Evolutionary conservation across 768 basidiomycete species (phyloP), one percentile per base, ranked within the genome.

Genomic region (Cyclocybe cylindracea): DNA sequence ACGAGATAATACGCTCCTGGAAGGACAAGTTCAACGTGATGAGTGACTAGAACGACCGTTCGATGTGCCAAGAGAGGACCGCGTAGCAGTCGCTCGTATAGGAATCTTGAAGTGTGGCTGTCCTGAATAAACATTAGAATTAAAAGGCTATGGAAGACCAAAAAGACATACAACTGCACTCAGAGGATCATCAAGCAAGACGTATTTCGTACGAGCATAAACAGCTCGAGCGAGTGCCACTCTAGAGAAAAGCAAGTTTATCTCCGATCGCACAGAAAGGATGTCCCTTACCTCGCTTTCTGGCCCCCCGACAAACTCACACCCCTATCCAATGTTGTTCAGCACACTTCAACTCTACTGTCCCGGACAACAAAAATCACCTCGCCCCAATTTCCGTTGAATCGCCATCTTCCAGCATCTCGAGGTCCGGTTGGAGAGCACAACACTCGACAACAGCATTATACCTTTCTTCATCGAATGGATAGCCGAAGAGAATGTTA

Each of bases 361-460:
- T 32, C 10, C 13, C 32, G 37, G 18, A 24, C 13, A 8, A 24
- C 16, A 49, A 33, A 13, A 62, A 74, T 10, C 44, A 80, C 76
- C 84, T 75, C 10, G 84, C 85, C 10, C 92, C 92, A 57, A 95
- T 90, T 69, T 92, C 88, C 1, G 91, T 94, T 48, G 69, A 72
- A 62, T 92, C 94, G 0, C 96, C 96, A 60, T 94, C 86, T 50
- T 95, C 91, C 1, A 98, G 67, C 9, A 94, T 79, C 5, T 87
- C 82, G 50, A 98, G 68, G 72, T 98, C 96, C 0, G 88, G 83
- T 29, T 65, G 71, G 46, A 98, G 68, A 1, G 93, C 94, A 62
- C 95, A 98, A 10, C 84, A 87, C 46, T 92, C 86, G n/a, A 95
- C 65, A 24, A 93, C 91, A 0, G 73, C 75, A 8, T 86, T 70